phyloP scores from a whole-genome alignment of 345 rosid genomes.

The Rubroshorea leprosula region DNA sequence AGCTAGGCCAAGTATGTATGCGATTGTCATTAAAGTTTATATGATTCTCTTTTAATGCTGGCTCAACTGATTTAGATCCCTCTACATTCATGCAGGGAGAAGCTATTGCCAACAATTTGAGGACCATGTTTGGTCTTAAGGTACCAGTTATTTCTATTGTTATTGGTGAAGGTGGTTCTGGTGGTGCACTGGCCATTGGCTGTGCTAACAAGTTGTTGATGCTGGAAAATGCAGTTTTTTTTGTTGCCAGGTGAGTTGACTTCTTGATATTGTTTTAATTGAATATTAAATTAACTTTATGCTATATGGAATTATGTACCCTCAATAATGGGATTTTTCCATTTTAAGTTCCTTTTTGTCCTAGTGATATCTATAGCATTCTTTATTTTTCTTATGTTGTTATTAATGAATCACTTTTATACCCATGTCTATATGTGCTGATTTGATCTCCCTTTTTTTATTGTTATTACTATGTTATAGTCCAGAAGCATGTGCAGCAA shows the following conservation, averaged over 20 bases:
- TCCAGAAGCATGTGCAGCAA: conserved; percentile 98
- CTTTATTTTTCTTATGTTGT: neutral
- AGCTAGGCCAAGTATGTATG: conserved; percentile 58
- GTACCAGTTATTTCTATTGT: conserved; percentile 92
- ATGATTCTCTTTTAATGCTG: conserved; percentile 8
- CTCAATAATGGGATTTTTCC: too few relatives aligned
- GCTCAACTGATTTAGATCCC: conserved; percentile 18
- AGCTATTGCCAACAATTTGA: conserved; percentile 92
- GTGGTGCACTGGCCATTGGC: conserved; percentile 97
- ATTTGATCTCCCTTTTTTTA: conserved; percentile 14
- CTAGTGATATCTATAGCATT: neutral
- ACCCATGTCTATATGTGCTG: neutral
- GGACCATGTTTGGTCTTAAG: conserved; percentile 93
- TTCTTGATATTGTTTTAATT: conserved; percentile 1
- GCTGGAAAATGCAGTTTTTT: conserved; percentile 96
- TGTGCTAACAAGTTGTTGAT: conserved; percentile 88
- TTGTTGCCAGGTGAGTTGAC: conserved; percentile 79
- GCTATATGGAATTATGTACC: too few relatives aligned
- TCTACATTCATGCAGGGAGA: conserved; percentile 61
- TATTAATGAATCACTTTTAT: neutral
- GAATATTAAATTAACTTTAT: neutral
- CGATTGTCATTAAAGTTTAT: conserved; percentile 6
- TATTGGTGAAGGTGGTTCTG: conserved; percentile 99
- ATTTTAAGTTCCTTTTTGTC: neutral
- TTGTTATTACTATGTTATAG: conserved; percentile 33